Evolutionary conservation across 345 rosid species (phyloP), one percentile per base, ranked within the genome.

Genomic region (Cardamine chenopodiifolia): DNA sequence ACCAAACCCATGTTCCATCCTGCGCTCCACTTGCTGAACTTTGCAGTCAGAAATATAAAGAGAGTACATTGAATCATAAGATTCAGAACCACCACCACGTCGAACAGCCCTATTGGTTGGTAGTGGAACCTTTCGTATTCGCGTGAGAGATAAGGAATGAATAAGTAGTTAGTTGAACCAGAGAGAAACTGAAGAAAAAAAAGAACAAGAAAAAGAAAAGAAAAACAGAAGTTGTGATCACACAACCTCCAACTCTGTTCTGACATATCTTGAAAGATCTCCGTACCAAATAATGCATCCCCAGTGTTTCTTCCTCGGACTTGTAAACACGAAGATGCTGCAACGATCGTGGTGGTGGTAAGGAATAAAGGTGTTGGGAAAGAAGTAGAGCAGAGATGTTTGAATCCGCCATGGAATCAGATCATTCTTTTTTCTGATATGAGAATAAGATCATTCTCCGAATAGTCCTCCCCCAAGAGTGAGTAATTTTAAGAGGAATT

Each of bases 1-100:
- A 83, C 80, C 20, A 83, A 34, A 70, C 83, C 68, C 81, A 73
- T 76, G 76, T 76, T 83, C 83, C 86, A 83, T 48, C 72, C 83
- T 8, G 75, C 75, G 37, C 84, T 76, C 84, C 86, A 79, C 37
- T 83, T 77, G 34, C 42, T 32, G 61, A 60, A 70, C 78, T 81
- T 79, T 22, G 20, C 42, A 11, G 78, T 18, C 28, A 83, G 29
- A n/a, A 61, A 47, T 29, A 72, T 5, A 18, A 76, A 81, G 26
- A 39, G 26, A 20, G 31, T 50, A 18, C 62, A 42, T 18, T 80
- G 78, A 55, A 75, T 25, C 13, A 75, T 32, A 26, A 54, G 40
- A 29, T 12, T 18, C 42, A 58, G 44, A 32, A 34, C 15, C 54
- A 52, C 55, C n/a, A 32, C 29, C 8, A 13, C 56, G 8, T 48